Base-by-base conservation (phyloP, 148 eudicot genomes). In the Camellia japonica region DNA sequence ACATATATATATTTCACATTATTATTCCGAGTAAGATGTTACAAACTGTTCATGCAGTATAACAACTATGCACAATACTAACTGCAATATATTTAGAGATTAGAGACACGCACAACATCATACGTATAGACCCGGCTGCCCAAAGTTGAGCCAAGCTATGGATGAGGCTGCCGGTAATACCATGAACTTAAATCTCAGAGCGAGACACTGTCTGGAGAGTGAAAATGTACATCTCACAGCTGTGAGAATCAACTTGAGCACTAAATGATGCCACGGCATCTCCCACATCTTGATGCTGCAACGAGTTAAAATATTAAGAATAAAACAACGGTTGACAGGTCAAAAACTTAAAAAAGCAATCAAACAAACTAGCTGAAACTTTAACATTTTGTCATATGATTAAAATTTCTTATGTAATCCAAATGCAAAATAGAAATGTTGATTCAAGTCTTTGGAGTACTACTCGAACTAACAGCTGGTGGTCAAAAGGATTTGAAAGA, bases 151-250 rank as follows among this genome's bases (percentile, higher is more conserved):
- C 72, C 52, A 10, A 3, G 11, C 8, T 38, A 20, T 23, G 76
- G 56, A 44, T 20, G 30, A 43, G 47, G n/a, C 38, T 1, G 38
- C 19, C 0, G 52, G 43, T 71, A 71, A 20, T 13, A 16, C 11
- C 5, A n/a, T 16, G 2, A 4, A 63, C 9, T 78, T 83, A 88
- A 78, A 83, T 80, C 74, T 61, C 80, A 42, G 75, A 82, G 71
- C 30, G 76, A 5, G 71, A 76, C 3, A 19, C 72, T 13, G 66
- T 78, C 75, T 82, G 71, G 38, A 95, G 98, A 71, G 98, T 89
- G 69, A 96, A 89, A 20, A 92, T 77, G 80, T 86, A 96, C 93
- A 96, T 86, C 81, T 93, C 95, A 66, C 93, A 93, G 52, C 83
- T 89, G 58, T 96, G 98, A 56, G 95, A 76, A 58, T 90, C 88